A percentile compares a stretch with the other conserved stretches of the same genome.
These are phyloP conservation scores for Amanita fuliginea DNA, from an alignment of 768 basidiomycete species.

Conservation along the genomic window DNA sequence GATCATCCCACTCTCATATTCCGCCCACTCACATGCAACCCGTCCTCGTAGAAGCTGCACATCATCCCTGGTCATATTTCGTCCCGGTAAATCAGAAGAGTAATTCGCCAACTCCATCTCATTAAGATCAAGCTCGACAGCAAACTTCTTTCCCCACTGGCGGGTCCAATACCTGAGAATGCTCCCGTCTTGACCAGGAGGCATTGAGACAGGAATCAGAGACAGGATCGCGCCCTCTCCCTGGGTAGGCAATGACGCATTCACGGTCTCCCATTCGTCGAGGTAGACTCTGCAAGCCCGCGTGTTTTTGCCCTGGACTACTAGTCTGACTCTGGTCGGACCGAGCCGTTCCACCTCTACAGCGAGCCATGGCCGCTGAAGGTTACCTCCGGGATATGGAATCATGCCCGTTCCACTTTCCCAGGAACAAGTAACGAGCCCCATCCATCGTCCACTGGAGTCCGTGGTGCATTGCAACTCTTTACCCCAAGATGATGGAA, in stretches of 20 bases:
- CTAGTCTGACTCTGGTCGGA: slow-evolving; percentile 34
- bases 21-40: slow-evolving; percentile 57
- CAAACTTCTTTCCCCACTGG: slow-evolving; percentile 42
- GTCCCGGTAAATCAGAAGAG: slow-evolving; percentile 1
- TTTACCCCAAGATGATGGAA: slow-evolving; percentile 39
- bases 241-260: not conserved
- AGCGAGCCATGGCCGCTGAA: slow-evolving; percentile 28
- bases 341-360: slow-evolving; percentile 29
- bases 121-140: slow-evolving; percentile 39
- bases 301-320: slow-evolving; percentile 46
- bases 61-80: not conserved
- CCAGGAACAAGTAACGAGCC: slow-evolving; percentile 42
- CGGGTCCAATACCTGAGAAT: slow-evolving; percentile 51
- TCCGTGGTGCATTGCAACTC: slow-evolving; percentile 20
- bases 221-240: not conserved
- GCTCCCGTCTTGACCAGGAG: slow-evolving; percentile 12
- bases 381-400: slow-evolving; percentile 25
- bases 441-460: slow-evolving; percentile 13
- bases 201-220: not conserved
- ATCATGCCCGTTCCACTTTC: slow-evolving; percentile 18
- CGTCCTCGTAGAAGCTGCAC: slow-evolving; percentile 22
- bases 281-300: slow-evolving; percentile 47
- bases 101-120: not conserved
- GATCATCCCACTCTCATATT: slow-evolving; percentile 43
- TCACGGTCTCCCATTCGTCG: slow-evolving; percentile 19